These are phyloP conservation scores for Naganishia vaughanmartiniae DNA, from an alignment of 768 basidiomycete genomes.

Conservation along the genomic window DNA sequence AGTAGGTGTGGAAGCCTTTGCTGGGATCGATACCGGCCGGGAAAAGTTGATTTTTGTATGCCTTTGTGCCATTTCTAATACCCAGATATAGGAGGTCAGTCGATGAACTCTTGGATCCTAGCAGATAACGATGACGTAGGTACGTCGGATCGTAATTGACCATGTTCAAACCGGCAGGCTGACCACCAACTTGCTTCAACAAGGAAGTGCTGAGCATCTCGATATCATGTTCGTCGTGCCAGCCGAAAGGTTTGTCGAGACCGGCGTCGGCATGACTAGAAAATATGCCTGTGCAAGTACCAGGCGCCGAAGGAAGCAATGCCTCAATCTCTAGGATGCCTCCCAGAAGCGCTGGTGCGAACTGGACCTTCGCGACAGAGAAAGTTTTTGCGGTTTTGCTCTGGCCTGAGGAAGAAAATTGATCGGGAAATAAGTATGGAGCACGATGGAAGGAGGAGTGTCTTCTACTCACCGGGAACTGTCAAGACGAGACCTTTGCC, in stretches of 20 bases:
- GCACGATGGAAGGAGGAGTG: no score
- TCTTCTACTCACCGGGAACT: neutral
- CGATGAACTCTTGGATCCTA: no score
- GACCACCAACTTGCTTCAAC: neutral
- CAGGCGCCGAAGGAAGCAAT: neutral
- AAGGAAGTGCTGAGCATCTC: conserved; percentile 17
- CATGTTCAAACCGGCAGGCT: conserved; percentile 15
- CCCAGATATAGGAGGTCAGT: neutral
- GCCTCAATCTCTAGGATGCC: neutral
- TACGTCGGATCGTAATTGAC: conserved; percentile 10
- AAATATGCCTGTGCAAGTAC: neutral
- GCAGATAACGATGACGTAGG: neutral
- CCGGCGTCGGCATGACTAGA: neutral
- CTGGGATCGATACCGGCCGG: conserved; percentile 2
- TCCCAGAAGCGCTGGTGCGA: neutral
- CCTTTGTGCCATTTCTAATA: conserved; percentile 5
- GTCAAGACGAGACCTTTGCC: conserved; percentile 4
- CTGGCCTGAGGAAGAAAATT: neutral
- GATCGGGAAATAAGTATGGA: neutral
- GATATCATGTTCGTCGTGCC: conserved; percentile 14
- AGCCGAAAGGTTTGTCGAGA: neutral
- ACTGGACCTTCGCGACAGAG: conserved; percentile 4
- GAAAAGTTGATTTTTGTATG: neutral
- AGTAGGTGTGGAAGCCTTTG: conserved; percentile 16
- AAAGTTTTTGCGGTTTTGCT: conserved; percentile 1